phyloP scores from a whole-genome alignment of 164 flowering plant genomes.

The Aristolochia contorta region DNA sequence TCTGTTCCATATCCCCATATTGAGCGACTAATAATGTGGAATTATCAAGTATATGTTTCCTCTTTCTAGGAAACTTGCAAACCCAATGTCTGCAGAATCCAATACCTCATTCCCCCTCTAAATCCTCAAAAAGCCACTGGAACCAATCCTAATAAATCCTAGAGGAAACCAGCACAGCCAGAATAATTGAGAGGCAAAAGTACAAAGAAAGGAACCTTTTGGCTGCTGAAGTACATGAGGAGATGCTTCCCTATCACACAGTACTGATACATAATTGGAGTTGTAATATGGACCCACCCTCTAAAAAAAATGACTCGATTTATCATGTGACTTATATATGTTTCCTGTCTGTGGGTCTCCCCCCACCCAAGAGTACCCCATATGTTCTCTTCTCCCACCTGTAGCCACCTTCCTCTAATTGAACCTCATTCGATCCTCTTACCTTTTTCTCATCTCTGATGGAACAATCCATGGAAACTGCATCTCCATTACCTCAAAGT shows the following conservation, averaged over 20 bases:
- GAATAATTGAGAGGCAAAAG: background rate
- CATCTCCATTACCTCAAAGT: background rate
- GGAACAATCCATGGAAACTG: background rate
- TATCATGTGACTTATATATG: background rate
- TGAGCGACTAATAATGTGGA: background rate
- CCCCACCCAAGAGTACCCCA: background rate
- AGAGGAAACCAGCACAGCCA: background rate
- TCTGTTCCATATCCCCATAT: background rate
- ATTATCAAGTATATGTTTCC: background rate
- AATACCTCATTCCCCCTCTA: background rate
- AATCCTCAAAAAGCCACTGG: too few relatives aligned
- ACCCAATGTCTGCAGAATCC: background rate
- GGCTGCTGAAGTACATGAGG: background rate
- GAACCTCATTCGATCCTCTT: background rate
- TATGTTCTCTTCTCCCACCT: background rate
- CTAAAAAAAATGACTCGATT: background rate
- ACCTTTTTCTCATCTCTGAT: background rate
- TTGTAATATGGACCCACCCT: background rate
- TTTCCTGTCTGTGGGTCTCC: background rate
- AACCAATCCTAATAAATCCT: background rate
- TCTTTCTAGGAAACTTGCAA: background rate
- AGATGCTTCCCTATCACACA: background rate
- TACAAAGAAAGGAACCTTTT: background rate
- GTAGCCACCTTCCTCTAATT: too few relatives aligned
- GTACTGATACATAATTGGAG: background rate